Conservation (phyloP, 306 rosid species). For the Lathyrus oleraceus region DNA sequence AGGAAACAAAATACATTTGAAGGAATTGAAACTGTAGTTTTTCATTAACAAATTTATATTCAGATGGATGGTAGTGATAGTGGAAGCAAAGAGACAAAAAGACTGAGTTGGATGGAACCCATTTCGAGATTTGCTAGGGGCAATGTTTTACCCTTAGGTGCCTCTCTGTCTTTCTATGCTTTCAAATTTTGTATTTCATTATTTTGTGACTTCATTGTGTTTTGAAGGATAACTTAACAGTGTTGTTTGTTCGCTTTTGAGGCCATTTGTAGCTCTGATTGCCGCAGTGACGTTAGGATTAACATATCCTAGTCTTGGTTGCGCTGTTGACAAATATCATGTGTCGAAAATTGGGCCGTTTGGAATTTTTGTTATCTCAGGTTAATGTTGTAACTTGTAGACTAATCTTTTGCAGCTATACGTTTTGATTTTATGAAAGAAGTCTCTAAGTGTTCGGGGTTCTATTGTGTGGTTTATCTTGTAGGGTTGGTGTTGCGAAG, state of each 20-base stretch:
- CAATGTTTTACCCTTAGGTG: conserved; percentile 82
- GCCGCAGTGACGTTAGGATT: conserved; percentile 66
- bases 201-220: neutral
- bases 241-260: conserved; percentile 32
- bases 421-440: neutral
- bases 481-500: conserved; percentile 82
- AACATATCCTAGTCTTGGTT: conserved; percentile 71
- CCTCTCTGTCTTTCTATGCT: conserved; percentile 1
- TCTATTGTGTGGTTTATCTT: conserved; percentile 18
- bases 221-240: conserved; percentile 14
- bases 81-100: conserved; percentile 45
- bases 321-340: conserved; percentile 68
- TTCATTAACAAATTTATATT: neutral
- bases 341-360: conserved; percentile 80
- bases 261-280: conserved; percentile 57
- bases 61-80: conserved; percentile 44
- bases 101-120: conserved; percentile 54
- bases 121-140: conserved; percentile 56
- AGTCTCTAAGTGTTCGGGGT: conserved; percentile 7
- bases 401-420: neutral
- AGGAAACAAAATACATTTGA: too few relatives aligned
- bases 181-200: neutral
- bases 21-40: neutral
- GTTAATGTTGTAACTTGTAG: conserved; percentile 41
- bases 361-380: conserved; percentile 81